phyloP scores from a whole-genome alignment of 306 rosid genomes.

The Casuarina equisetifolia region DNA sequence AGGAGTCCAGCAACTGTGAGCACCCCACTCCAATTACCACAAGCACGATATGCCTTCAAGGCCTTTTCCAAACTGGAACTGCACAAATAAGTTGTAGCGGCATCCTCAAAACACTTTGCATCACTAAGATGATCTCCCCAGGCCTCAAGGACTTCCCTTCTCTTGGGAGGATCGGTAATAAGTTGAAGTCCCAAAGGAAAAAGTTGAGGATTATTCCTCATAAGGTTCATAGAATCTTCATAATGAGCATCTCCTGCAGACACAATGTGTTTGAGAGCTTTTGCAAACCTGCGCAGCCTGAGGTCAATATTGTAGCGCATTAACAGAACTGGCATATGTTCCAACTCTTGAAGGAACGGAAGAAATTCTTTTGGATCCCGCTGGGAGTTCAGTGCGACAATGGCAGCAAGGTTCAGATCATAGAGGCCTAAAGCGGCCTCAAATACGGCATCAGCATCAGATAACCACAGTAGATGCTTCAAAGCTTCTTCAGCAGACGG shows the following conservation, averaged over 20 bases:
- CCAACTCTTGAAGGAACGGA: conserved; percentile 85
- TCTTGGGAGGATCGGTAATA: conserved; percentile 65
- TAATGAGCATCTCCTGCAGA: conserved; percentile 88
- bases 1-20: conserved; percentile 82
- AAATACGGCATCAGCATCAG: conserved; percentile 84
- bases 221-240: conserved; percentile 72
- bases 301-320: conserved; percentile 94
- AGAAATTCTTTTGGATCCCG: conserved; percentile 95
- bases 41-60: conserved; percentile 71
- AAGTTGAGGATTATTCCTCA: conserved; percentile 77
- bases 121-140: conserved; percentile 89
- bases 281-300: conserved; percentile 76
- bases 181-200: conserved; percentile 85
- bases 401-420: conserved; percentile 91
- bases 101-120: conserved; percentile 78
- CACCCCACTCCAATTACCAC: conserved; percentile 86
- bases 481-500: conserved; percentile 96
- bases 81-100: conserved; percentile 79
- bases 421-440: conserved; percentile 96
- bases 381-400: conserved; percentile 95
- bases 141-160: conserved; percentile 76
- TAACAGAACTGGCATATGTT: conserved; percentile 58
- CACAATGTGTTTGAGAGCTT: conserved; percentile 82
- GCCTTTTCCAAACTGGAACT: conserved; percentile 83
- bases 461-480: conserved; percentile 93